Base-by-base conservation (phyloP, 305 asterid genomes). In the Salvia sclarea region DNA sequence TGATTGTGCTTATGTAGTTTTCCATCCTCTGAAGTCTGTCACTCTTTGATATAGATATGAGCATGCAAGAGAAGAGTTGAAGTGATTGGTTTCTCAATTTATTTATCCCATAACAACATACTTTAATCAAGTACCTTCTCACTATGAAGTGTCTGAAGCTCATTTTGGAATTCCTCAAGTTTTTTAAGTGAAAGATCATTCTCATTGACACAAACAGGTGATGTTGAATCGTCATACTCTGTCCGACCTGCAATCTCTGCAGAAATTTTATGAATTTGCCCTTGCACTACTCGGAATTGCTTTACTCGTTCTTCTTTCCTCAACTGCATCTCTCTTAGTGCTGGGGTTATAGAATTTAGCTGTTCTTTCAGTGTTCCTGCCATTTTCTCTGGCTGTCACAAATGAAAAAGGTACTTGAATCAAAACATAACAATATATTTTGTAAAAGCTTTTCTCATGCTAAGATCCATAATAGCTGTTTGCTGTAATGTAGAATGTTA, bases 321-420 rank as follows among this genome's bases (percentile, higher is more conserved):
- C 62, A 83, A 64, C 70, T 86, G 96, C 97, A 93, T 93, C 81
- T 93, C 98, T 73, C 78, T 78, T 16, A 90, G 85, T 28, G 95
- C 96, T 2, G 98, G 97, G 49, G 90, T 84, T 55, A 93, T 88
- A 17, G 96, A 87, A 62, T 85, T 78, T 54, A 93, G 83, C 77
- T 90, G 98, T 70, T 88, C 97, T 83, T 76, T 87, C 60, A 93
- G 79, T 40, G 96, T 85, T 66, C 98, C 98, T 10, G 85, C 71
- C 95, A 90, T 93, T 84, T 86, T 90, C 82, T 93, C 97, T 56
- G 96, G 98, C 98, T 93, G 86, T 75, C 75, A 66, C 55, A 47
- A 49, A 43, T 52, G 16, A 61, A 78, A 7, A 77, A 37, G 49
- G 69, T 43, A 53, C 72, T 76, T 77, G 60, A 66, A 70, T 78